Conservation (phyloP, 805 yeast species). For the Saccharomyces cerevisiae region DNA sequence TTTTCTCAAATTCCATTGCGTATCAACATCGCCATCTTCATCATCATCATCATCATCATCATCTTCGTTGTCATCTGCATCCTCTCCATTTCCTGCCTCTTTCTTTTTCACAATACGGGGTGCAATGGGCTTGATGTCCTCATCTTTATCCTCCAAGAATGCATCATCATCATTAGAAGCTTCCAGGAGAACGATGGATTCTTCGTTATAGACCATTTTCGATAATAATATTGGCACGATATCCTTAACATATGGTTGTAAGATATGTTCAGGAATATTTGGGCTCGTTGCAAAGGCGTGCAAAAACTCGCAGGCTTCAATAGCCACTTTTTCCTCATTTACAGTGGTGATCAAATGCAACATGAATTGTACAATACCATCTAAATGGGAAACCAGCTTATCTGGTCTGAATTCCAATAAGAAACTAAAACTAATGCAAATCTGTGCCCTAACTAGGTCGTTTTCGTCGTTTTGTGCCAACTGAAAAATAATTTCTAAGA, state of each 20-base stretch:
- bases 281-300: conserved; percentile 60
- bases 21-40: conserved; percentile 56
- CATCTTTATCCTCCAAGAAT: conserved; percentile 68
- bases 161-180: conserved; percentile 59
- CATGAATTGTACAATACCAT: conserved; percentile 80
- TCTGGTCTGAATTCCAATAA: conserved; percentile 75
- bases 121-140: conserved; percentile 78
- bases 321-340: conserved; percentile 62
- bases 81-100: conserved; percentile 22
- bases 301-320: conserved; percentile 90
- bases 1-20: conserved; percentile 86
- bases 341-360: conserved; percentile 60
- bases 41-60: conserved; percentile 73
- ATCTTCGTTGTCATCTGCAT: conserved; percentile 46
- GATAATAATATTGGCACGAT: conserved; percentile 72
- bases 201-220: conserved; percentile 83
- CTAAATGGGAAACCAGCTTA: conserved; percentile 67
- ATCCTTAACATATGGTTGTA: conserved; percentile 48
- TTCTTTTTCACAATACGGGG: conserved; percentile 52
- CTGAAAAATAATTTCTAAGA: conserved; percentile 53
- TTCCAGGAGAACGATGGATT: conserved; percentile 63
- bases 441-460: conserved; percentile 56
- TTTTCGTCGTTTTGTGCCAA: conserved; percentile 54
- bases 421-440: conserved; percentile 67
- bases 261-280: conserved; percentile 44